These are phyloP conservation scores for Saccharata proteae DNA, from an alignment of 2,329 filamentous ascomycete species.

Conservation along the genomic window DNA sequence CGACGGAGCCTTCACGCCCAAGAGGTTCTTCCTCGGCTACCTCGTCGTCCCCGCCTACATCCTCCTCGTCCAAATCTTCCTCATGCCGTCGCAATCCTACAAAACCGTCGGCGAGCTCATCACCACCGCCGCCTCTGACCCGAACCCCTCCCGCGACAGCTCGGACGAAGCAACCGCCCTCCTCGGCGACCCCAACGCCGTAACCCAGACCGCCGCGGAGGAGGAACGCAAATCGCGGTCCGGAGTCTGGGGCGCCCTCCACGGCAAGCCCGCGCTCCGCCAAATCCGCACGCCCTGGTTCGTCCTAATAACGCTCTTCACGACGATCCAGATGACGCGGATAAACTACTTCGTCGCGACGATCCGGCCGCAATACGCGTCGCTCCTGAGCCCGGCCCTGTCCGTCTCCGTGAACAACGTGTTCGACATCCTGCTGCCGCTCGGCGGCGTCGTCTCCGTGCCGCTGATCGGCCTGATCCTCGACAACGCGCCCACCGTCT, in stretches of 20 bases:
- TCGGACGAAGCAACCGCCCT: constrained; percentile 53
- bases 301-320: constrained; percentile 70
- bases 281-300: constrained; percentile 80
- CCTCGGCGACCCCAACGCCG: constrained; percentile 51
- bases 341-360: constrained; percentile 94
- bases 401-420: constrained; percentile 66
- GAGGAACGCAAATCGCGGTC: constrained; percentile 57
- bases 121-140: constrained; percentile 42
- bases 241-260: constrained; percentile 80
- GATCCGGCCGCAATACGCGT: constrained; percentile 68
- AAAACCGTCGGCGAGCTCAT: constrained; percentile 65
- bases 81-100: constrained; percentile 37
- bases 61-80: constrained; percentile 30
- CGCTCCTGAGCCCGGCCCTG: constrained; percentile 52
- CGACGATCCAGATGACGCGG: constrained; percentile 50
- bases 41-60: constrained; percentile 35
- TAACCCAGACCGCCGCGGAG: constrained; percentile 48
- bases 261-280: constrained; percentile 54
- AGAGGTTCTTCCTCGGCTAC: constrained; percentile 39
- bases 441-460: constrained; percentile 73
- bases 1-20: constrained; percentile 29
- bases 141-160: constrained; percentile 34
- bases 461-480: constrained; percentile 76
- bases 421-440: constrained; percentile 74
- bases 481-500: constrained; percentile 61